These are phyloP conservation scores for Allantophomopsis cytisporea DNA, from an alignment of 2,329 filamentous ascomycete species.

Conservation along the genomic window DNA sequence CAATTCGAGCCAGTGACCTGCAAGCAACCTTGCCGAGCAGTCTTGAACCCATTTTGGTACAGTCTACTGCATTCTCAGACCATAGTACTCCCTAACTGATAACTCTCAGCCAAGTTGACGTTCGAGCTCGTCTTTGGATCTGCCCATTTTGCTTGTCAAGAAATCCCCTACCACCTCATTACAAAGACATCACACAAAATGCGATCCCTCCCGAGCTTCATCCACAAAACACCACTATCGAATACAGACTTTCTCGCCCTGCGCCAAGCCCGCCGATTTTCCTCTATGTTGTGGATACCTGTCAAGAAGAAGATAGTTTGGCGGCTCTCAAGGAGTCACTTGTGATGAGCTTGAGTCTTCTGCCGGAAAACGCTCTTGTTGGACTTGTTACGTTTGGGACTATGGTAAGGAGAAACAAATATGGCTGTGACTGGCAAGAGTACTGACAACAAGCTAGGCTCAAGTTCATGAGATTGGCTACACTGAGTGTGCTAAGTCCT, in stretches of 20 bases:
- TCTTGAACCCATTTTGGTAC: constrained; percentile 94
- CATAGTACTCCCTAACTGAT: constrained; percentile 14
- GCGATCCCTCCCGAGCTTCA: constrained; percentile 76
- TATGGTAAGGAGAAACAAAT: constrained; percentile 49
- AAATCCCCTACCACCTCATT: constrained; percentile 72
- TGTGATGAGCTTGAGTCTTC: constrained; percentile 70
- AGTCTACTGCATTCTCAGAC: constrained; percentile 12
- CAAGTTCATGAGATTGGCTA: constrained; percentile 98
- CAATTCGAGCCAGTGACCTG: constrained; percentile 96
- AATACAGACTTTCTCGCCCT: constrained; percentile 69
- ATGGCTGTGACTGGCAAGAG: constrained; percentile 2
- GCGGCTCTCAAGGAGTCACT: constrained; percentile 75
- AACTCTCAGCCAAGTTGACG: constrained; percentile 58
- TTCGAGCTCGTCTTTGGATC: constrained; percentile 74
- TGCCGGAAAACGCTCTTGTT: constrained; percentile 71
- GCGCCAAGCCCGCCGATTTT: constrained; percentile 82
- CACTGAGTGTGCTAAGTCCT: constrained; percentile 94
- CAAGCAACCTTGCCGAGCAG: constrained; percentile 89
- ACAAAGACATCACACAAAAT: constrained; percentile 79
- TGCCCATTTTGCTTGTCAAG: constrained; percentile 79
- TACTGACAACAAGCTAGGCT: constrained; percentile 34
- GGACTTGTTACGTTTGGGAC: constrained; percentile 83
- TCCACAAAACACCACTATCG: constrained; percentile 75
- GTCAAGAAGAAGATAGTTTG: constrained; percentile 77
- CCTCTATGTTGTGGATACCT: constrained; percentile 77